Evolutionary conservation across 1,284 basidiomycete species (phyloP).

Genomic region (Papiliotrema fonsecae): DNA sequence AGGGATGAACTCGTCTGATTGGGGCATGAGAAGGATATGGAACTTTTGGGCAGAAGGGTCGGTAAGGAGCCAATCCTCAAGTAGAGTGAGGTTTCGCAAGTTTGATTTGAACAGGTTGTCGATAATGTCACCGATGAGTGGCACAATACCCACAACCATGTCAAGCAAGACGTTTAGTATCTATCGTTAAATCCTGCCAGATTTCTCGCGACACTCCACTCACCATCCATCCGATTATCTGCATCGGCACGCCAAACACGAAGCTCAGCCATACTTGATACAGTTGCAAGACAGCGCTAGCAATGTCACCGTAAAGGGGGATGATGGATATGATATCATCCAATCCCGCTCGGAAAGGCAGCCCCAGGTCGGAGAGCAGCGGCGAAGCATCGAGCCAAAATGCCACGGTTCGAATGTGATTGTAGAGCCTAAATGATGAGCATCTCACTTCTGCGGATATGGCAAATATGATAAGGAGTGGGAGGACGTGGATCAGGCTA

Average conservation of each 20-base stretch:
- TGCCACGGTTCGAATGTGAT: conserved; percentile 45
- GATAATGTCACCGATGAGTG: conserved; percentile 44
- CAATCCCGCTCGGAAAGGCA: conserved; percentile 47
- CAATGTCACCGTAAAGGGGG: conserved; percentile 46
- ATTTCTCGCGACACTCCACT: conserved; percentile 8
- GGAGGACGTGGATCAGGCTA: conserved; percentile 7
- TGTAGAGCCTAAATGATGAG: conserved; percentile 35
- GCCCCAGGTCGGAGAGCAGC: conserved; percentile 41
- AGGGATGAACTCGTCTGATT: conserved; percentile 38
- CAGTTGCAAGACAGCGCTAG: conserved; percentile 42
- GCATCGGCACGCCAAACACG: conserved; percentile 38
- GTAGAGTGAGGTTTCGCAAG: conserved; percentile 41
- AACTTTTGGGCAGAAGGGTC: conserved; percentile 19
- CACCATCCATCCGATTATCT: conserved; percentile 41
- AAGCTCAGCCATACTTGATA: conserved; percentile 46
- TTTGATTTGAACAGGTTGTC: conserved; percentile 50
- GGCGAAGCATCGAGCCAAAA: conserved; percentile 49
- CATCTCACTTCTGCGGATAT: conserved; percentile 1
- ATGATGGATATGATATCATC: conserved; percentile 48
- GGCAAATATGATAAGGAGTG: neutral
- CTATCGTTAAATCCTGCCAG: conserved; percentile 14
- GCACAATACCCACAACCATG: conserved; percentile 43
- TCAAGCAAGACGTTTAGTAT: conserved; percentile 41
- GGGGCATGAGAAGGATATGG: conserved; percentile 48
- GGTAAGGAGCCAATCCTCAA: conserved; percentile 42